Evolutionary conservation across 2,329 filamentous ascomycete genomes (phyloP), one percentile per base, ranked within the genome.

Genomic region (Claviceps spartinae): DNA sequence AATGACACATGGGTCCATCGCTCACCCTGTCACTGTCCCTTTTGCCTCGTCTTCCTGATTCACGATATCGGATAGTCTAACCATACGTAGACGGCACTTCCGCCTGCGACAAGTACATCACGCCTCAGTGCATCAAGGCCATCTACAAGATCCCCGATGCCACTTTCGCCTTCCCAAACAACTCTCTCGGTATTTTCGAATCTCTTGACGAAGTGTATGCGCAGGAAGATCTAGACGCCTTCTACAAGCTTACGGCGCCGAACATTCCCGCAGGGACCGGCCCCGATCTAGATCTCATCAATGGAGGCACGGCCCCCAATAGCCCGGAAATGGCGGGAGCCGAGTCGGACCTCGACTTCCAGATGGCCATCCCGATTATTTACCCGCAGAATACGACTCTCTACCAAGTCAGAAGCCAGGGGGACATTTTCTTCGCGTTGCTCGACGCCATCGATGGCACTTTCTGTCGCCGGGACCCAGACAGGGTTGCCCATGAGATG

Each of bases 291-390:
- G 63, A 70, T 38, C 63, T 68, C n/a, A 73, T 78, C 49, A 71
- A 77, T 55, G 71, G 71, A 41, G 72, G 67, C 5, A 63, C 64
- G 13, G 66, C 72, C 13, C 73, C 75, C 52, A 72, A 64, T 22
- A 62, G 57, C 2, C 55, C 54, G 14, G 55, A 54, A 13, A 30
- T 54, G 7, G 60, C 60, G 14, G 62, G 62, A 22, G 71, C 70
- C 45, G 78, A 81, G 63, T 74, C 74, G 1, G 64, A 74, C 41
- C 68, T 81, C 13, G 78, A 81, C 57, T 67, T 81, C 3, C 65
- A 78, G 54, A 75, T 78, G 55, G 57, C 73, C 50, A 78, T 76
- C 62, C 62, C 74, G 7, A 64, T 80, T 40, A 69, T 78, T 38
- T 72, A 71, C 53, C 78, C 76, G 1, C 75, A 80, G 57, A 65